These are phyloP conservation scores for Venturia effusa DNA, from an alignment of 2,329 filamentous ascomycete genomes.

Conservation along the genomic window DNA sequence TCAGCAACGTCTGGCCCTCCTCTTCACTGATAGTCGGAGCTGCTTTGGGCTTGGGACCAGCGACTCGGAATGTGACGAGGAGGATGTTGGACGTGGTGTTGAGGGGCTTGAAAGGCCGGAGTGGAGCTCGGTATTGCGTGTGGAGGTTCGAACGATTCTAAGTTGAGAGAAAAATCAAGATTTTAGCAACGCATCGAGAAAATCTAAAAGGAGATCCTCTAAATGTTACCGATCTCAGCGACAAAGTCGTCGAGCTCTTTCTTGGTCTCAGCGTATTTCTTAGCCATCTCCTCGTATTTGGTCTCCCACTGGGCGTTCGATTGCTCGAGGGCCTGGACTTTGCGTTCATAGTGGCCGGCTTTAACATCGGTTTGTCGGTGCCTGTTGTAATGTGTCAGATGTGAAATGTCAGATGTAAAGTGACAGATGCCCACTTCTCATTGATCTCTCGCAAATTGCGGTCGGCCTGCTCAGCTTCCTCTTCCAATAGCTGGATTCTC, in stretches of 20 bases:
- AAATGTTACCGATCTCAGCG: conserved; percentile 87
- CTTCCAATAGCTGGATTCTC: conserved; percentile 90
- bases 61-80: not conserved
- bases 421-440: conserved; percentile 70
- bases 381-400: conserved; percentile 47
- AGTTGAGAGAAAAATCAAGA: conserved; percentile 18
- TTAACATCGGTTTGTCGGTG: conserved; percentile 99
- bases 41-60: not conserved
- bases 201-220: conserved; percentile 27
- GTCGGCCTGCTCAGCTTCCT: conserved; percentile 94
- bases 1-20: not conserved
- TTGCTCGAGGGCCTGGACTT: conserved; percentile 91
- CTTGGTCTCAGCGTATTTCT: conserved; percentile 75
- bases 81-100: not conserved
- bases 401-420: conserved; percentile 12
- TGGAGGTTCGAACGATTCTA: conserved; percentile 7
- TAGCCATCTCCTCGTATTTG: conserved; percentile 96
- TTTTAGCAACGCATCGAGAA: conserved; percentile 16
- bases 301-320: conserved; percentile 89
- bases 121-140: not conserved
- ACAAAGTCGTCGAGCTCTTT: conserved; percentile 90
- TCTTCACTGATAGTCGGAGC: not conserved
- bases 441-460: conserved; percentile 94
- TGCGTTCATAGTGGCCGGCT: conserved; percentile 97
- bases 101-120: not conserved